Evolutionary conservation across 257 asterid genomes (phyloP), one percentile per base, ranked within the genome.

Genomic region (Fraxinus americana): DNA sequence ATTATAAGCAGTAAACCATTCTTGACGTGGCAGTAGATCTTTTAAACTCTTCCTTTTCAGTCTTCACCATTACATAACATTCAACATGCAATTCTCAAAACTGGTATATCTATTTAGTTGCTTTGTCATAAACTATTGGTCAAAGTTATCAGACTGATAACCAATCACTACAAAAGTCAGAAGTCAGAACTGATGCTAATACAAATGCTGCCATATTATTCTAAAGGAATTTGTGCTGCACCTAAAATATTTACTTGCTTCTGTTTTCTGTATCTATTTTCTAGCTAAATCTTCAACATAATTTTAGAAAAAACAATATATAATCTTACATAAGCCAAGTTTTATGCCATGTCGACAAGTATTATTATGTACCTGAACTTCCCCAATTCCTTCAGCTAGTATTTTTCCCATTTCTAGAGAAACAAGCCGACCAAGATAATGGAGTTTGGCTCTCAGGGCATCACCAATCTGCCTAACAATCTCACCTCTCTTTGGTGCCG

Each of bases 321-420:
- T 3, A 66, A 6, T 71, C 11, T 8, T 41, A 45, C 36, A 70
- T 38, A n/a, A 9, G 21, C 16, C 11, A 69, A 7, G 25, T 41
- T 43, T 17, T n/a, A 66, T 39, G 43, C 35, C 16, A 36, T 45
- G 72, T 2, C 14, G 36, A 27, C 9, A 50, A 77, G 30, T 35
- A 73, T 38, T 35, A 21, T 34, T 52, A 80, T 79, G 68, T 86
- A 93, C 99, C 91, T 96, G 99, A 84, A 93, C 97, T 86, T 93
- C 99, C 85, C 99, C 99, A 9, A 96, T 88, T 82, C 99, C 99
- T 88, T 96, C 99, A 1, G 99, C 93, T 5, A 96, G 90, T 80
- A 93, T 96, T 84, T 96, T 96, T 75, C 99, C 99, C 98, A 96
- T 92, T 83, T 96, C 99, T 79, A 96, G 95, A 25, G 99, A 96